A percentile compares a stretch with the other conserved stretches of the same genome.
Conservation (phyloP, 1,284 basidiomycete species). For the Fomitopsis palustris region DNA sequence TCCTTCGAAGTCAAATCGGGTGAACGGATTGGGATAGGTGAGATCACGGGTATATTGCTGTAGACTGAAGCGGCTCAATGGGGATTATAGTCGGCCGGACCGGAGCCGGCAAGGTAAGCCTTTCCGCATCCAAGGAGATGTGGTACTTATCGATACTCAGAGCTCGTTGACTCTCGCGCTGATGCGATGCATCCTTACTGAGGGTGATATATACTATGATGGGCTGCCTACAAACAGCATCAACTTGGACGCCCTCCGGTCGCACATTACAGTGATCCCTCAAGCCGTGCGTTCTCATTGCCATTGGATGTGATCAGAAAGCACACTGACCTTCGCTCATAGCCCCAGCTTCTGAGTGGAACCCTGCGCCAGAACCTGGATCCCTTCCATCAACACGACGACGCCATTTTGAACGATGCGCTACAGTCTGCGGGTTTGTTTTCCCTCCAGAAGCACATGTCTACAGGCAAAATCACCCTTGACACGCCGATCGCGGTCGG, state of each 20-base stretch:
- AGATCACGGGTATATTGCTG: not conserved
- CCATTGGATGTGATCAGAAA: no score
- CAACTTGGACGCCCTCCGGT: not conserved
- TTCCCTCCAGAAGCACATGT: slow-evolving; percentile 33
- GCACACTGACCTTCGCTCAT: no score
- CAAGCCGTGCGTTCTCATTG: slow-evolving; percentile 51
- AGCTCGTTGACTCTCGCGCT: slow-evolving; percentile 44
- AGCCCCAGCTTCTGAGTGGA: no score
- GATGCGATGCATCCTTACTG: slow-evolving; percentile 44
- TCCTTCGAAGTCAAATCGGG: slow-evolving; percentile 46
- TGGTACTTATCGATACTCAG: slow-evolving; percentile 8
- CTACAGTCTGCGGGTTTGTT: slow-evolving; percentile 28
- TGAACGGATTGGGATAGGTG: slow-evolving; percentile 48
- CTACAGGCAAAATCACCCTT: slow-evolving; percentile 9
- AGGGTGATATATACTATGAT: slow-evolving; percentile 41
- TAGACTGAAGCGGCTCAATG: not conserved
- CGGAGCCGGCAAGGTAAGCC: slow-evolving; percentile 63
- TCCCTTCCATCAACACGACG: slow-evolving; percentile 52
- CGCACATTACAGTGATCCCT: not conserved
- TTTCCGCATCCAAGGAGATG: slow-evolving; percentile 15
- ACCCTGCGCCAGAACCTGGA: slow-evolving; percentile 34
- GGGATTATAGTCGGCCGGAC: slow-evolving; percentile 52
- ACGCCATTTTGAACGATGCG: slow-evolving; percentile 33
- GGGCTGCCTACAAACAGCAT: slow-evolving; percentile 19
- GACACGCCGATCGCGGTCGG: slow-evolving; percentile 31